A percentile compares a stretch with the other conserved stretches of the same genome.
phyloP scores from a whole-genome alignment of 768 basidiomycete genomes.

The Symmetrospora coprosmae region DNA sequence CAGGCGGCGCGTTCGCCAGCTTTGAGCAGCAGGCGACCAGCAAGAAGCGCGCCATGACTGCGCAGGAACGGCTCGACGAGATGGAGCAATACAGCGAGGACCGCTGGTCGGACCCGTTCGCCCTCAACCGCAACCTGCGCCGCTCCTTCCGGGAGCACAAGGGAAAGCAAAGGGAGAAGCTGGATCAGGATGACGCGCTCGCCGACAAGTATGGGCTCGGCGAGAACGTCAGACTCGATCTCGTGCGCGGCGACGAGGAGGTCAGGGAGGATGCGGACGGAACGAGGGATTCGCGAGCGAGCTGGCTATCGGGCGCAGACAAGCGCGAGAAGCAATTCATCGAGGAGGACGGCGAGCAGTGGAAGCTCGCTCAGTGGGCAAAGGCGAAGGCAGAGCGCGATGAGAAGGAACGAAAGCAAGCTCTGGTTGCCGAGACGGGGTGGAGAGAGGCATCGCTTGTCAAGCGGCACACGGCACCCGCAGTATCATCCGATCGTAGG shows the following conservation, averaged over 20 bases:
- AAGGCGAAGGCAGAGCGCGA: background rate
- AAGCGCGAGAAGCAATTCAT: background rate
- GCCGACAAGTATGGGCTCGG: conserved; percentile 66
- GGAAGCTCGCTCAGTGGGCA: background rate
- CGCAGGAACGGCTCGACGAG: conserved; percentile 64
- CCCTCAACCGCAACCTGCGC: conserved; percentile 57
- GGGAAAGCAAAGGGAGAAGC: conserved; percentile 56
- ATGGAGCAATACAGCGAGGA: conserved; percentile 63
- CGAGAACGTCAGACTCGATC: conserved; percentile 49
- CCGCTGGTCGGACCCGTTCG: conserved; percentile 73
- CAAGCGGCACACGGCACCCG: too few relatives aligned
- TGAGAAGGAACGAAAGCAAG: background rate
- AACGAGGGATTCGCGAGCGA: conserved; percentile 39
- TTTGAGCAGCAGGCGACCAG: conserved; percentile 80
- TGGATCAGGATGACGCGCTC: conserved; percentile 54
- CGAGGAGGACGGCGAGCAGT: background rate
- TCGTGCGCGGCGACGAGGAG: conserved; percentile 41
- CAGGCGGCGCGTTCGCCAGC: conserved; percentile 64
- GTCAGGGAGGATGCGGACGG: conserved; percentile 56
- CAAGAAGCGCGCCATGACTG: conserved; percentile 55
- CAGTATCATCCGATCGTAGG: too few relatives aligned
- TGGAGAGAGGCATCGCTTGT: conserved; percentile 15
- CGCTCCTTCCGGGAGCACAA: conserved; percentile 77
- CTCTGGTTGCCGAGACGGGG: conserved; percentile 5
- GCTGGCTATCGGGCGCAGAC: conserved; percentile 8